Percentiles rank a stretch among this genome's conserved stretches.
Evolutionary conservation across 768 basidiomycete genomes (phyloP).

Genomic region (Pleurotus salmoneostramineus): DNA sequence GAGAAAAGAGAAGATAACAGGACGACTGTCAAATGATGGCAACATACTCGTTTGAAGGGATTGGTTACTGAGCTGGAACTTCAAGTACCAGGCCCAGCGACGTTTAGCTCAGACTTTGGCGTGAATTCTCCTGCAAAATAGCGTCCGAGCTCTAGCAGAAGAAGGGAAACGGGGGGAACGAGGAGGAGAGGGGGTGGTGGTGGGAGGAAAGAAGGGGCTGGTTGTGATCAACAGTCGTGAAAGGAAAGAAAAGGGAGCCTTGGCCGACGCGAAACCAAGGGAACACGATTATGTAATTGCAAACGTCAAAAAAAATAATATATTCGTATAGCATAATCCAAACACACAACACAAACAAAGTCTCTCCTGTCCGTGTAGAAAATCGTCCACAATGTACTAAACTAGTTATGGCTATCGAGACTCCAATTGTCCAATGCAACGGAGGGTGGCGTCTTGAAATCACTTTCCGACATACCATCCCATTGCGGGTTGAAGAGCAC

Average conservation of each 20-base stretch:
- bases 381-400: conserved; percentile 14
- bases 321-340: not conserved
- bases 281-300: conserved; percentile 9
- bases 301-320: not conserved
- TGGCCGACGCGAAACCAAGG: conserved; percentile 6
- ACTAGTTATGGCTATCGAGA: conserved; percentile 70
- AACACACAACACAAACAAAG: not conserved
- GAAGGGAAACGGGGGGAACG: conserved; percentile 14
- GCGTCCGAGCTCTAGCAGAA: conserved; percentile 2
- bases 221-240: conserved; percentile 14
- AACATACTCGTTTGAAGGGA: conserved; percentile 6
- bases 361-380: not conserved
- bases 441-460: conserved; percentile 65
- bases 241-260: not conserved
- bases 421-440: conserved; percentile 77
- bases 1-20: not conserved
- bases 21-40: conserved; percentile 2
- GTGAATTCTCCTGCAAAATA: not conserved
- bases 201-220: conserved; percentile 10
- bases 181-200: conserved; percentile 10
- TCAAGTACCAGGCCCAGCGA: conserved; percentile 6
- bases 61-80: conserved; percentile 2
- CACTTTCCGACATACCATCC: conserved; percentile 52
- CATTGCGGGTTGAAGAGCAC: conserved; percentile 95
- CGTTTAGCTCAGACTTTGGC: not conserved